These are phyloP conservation scores for Aspergillus niger DNA, from an alignment of 2,329 filamentous ascomycete genomes.

Conservation along the genomic window DNA sequence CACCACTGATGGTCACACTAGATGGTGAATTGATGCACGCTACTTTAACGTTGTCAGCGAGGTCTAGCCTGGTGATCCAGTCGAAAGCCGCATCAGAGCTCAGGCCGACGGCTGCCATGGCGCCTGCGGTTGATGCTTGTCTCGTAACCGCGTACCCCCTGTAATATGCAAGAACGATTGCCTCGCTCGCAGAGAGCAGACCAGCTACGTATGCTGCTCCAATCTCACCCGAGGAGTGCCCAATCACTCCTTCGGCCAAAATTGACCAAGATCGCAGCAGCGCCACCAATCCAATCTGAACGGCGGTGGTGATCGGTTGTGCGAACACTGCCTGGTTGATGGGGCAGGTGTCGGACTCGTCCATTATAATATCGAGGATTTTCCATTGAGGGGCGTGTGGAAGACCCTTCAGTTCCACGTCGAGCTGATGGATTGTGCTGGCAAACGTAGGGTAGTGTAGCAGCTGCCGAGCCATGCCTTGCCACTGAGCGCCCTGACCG, in stretches of 20 bases:
- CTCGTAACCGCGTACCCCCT: neutral
- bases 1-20: conserved; percentile 27
- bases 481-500: conserved; percentile 40
- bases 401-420: neutral
- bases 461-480: conserved; percentile 31
- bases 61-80: conserved; percentile 31
- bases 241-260: conserved; percentile 19
- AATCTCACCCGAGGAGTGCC: conserved; percentile 38
- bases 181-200: neutral
- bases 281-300: conserved; percentile 36
- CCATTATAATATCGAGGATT: conserved; percentile 5
- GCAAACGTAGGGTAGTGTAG: conserved; percentile 20
- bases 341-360: neutral
- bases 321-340: conserved; percentile 23
- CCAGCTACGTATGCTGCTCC: conserved; percentile 7
- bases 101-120: neutral
- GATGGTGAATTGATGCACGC: conserved; percentile 25
- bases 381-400: conserved; percentile 9
- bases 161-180: neutral
- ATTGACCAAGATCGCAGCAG: conserved; percentile 24
- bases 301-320: conserved; percentile 31
- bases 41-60: neutral
- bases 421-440: conserved; percentile 8
- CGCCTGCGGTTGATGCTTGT: neutral
- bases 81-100: neutral